phyloP scores from a whole-genome alignment of 2,329 filamentous ascomycete species.

The Diaporthe citriasiana region DNA sequence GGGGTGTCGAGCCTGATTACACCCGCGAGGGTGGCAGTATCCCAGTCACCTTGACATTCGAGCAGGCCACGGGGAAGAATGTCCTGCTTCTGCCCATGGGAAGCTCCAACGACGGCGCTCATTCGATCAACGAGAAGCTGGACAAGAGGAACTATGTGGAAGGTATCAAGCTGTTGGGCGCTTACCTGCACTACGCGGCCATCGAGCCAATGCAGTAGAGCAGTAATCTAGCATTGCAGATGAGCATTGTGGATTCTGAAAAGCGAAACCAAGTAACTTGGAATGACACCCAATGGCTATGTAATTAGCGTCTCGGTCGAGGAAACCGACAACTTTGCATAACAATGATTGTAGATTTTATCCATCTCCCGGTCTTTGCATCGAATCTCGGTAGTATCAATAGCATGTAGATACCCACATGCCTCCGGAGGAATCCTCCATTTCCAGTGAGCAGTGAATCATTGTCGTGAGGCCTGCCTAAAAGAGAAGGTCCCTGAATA shows the following conservation, averaged over 20 bases:
- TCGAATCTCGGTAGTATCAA: not conserved
- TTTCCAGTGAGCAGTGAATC: not conserved
- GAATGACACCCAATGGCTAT: not conserved
- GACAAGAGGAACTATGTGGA: conserved; percentile 98
- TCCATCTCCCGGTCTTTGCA: not conserved
- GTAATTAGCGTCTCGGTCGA: not conserved
- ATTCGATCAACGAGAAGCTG: conserved; percentile 98
- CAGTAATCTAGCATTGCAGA: not conserved
- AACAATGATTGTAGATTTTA: not conserved
- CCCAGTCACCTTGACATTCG: conserved; percentile 95
- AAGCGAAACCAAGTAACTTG: not conserved
- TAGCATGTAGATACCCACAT: not conserved
- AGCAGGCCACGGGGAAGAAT: conserved; percentile 98
- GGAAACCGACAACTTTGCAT: not conserved
- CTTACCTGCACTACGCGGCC: conserved; percentile 96
- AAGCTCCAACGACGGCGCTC: conserved; percentile 94
- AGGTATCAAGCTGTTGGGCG: conserved; percentile 94
- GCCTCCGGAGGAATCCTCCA: not conserved
- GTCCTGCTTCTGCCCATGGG: conserved; percentile 97
- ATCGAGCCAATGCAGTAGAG: conserved; percentile 76
- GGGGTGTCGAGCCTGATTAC: conserved; percentile 92
- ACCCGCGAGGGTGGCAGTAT: conserved; percentile 98
- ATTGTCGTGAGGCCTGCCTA: not conserved
- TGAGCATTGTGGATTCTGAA: not conserved
- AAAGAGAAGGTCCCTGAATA: conserved; percentile 14